phyloP scores from a whole-genome alignment of 108 stramenopile species.

The Chaetoceros muelleri region DNA sequence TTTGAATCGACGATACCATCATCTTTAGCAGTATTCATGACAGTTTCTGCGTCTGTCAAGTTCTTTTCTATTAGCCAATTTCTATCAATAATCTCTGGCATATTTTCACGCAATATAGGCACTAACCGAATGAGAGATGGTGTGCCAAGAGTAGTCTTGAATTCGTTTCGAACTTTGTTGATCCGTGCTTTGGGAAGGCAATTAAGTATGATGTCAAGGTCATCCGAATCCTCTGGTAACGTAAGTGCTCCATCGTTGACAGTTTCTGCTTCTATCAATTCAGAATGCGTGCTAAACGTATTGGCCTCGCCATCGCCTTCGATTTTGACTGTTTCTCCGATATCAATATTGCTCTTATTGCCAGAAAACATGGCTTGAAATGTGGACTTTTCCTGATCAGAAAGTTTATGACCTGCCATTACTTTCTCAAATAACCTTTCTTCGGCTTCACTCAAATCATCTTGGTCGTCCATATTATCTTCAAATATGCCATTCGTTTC shows the following conservation, averaged over 20 bases:
- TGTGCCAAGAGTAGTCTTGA: constrained; percentile 39
- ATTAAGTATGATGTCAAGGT: constrained; percentile 39
- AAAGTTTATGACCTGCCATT: not conserved
- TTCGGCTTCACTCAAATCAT: not conserved
- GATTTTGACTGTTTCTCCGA: constrained; percentile 6
- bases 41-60: constrained; percentile 39
- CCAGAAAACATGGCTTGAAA: not conserved
- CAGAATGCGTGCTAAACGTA: not conserved
- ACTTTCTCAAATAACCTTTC: constrained; percentile 1
- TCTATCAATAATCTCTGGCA: constrained; percentile 55
- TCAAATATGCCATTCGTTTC: too few relatives aligned
- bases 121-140: constrained; percentile 63
- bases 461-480: constrained; percentile 7
- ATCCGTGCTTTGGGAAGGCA: constrained; percentile 53
- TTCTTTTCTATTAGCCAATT: constrained; percentile 52
- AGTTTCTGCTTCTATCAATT: not conserved
- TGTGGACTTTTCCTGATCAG: not conserved
- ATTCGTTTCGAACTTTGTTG: constrained; percentile 44
- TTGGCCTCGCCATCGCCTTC: constrained; percentile 9
- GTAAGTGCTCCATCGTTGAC: not conserved
- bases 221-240: not conserved
- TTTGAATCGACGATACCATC: constrained; percentile 49
- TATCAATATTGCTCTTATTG: constrained; percentile 2
- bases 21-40: constrained; percentile 49
- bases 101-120: constrained; percentile 58